Evolutionary conservation across 169 alveolate species (phyloP).

Genomic region (Plasmodium gallinaceum): DNA sequence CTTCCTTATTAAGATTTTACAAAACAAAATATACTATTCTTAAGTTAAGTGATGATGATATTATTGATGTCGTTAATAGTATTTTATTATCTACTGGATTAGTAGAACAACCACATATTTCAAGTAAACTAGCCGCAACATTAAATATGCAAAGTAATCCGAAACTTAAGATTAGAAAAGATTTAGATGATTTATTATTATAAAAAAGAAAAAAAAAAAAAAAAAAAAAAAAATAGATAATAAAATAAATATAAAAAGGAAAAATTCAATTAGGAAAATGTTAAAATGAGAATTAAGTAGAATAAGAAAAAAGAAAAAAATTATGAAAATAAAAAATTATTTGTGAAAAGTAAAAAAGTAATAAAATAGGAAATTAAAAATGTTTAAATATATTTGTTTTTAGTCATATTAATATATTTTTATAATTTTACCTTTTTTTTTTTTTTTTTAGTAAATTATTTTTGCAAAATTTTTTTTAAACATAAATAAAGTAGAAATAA

Average conservation of each 20-base stretch:
- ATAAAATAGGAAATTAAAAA: background rate
- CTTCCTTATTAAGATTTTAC: slow-evolving; percentile 69
- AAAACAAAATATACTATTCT: slow-evolving; percentile 65
- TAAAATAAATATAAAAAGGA: no score
- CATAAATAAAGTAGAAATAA: background rate
- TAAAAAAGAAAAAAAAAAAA: slow-evolving; percentile 11
- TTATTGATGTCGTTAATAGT: slow-evolving; percentile 73
- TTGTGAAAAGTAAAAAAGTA: no score
- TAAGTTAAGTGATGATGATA: slow-evolving; percentile 74
- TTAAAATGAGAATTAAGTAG: background rate
- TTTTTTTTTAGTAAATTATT: background rate
- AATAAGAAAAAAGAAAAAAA: slow-evolving; percentile 1
- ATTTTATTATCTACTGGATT: slow-evolving; percentile 69
- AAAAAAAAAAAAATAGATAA: slow-evolving; percentile 8
- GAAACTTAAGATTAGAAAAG: slow-evolving; percentile 70
- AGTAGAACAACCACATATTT: slow-evolving; percentile 76
- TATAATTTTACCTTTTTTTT: background rate
- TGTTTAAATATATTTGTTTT: background rate
- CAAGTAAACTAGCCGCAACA: slow-evolving; percentile 54
- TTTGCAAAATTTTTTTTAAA: background rate
- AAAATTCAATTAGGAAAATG: background rate
- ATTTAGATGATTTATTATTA: slow-evolving; percentile 53
- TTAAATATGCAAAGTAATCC: slow-evolving; percentile 76
- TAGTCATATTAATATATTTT: background rate
- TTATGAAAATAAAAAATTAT: background rate